Base-by-base conservation (phyloP, 163 green algal species). In the Chloromonas sp. region DNA sequence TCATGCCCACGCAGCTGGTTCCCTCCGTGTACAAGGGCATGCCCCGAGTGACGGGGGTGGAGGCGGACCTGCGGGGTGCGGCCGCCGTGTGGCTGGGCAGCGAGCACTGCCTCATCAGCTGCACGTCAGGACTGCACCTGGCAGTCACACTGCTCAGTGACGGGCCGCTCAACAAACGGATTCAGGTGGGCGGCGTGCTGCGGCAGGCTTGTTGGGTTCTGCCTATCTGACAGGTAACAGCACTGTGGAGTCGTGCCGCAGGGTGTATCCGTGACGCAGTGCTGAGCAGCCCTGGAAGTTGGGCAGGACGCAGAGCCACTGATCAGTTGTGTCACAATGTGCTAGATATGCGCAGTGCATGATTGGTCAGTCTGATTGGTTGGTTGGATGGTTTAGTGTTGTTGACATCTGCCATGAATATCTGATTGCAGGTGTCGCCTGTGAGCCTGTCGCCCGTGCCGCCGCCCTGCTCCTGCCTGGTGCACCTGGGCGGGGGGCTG, bases 31-130 rank as follows among this genome's bases (percentile, higher is more conserved):
- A 57, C 74, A 14, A 14, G 5, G 74, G 74, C 74, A 79, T 36
- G 2, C 61, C 78, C 8, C 58, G 57, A 15, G 61, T 15, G 1
- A 14, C 70, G 3, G 82, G 77, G 13, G 60, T 85, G 1, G 85
- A 85, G 3, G 81, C 81, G 60, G 79, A 83, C 60, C 84, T 87
- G 82, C 58, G 58, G 57, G 88, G 83, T 1, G 81, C 82, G 3
- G 0, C n/a, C 36, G 76, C 83, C 2, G 83, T 82, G 14, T 91
- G 85, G 85, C 71, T 91, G 0, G 74, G 60, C 2, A 66, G 83
- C 70, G 83, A 60, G 58, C 84, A 78, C 59, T 85, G 79, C 70
- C 76, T 91, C 5, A 14, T 91, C 79, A 79, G 79, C 85, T 57
- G 58, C 3, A 36, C 71, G 14, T 74, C 61, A 1, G 79, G 78